Evolutionary conservation across 2,329 filamentous ascomycete genomes (phyloP).

Genomic region (Fusarium setosum): DNA sequence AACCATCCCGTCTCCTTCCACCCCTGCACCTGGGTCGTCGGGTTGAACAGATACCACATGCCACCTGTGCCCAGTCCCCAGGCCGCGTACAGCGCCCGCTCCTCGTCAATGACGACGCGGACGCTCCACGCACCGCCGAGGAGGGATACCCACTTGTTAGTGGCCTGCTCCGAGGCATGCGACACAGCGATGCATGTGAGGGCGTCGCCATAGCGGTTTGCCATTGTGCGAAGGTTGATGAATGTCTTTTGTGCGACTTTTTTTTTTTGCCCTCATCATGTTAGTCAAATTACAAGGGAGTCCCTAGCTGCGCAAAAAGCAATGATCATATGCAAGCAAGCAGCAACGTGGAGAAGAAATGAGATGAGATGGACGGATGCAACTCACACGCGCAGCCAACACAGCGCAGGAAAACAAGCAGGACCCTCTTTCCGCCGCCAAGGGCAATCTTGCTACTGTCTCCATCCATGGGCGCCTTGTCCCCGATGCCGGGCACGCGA

Average conservation of each 20-base stretch:
- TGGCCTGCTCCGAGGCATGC: conserved; percentile 67
- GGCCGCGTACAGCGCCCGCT: conserved; percentile 66
- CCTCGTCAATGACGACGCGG: conserved; percentile 66
- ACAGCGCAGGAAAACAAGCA: conserved; percentile 65
- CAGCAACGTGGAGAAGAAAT: conserved; percentile 1
- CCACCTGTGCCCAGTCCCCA: conserved; percentile 67
- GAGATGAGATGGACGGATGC: not conserved
- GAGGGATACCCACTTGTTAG: conserved; percentile 66
- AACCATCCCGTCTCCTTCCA: conserved; percentile 68
- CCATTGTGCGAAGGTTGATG: conserved; percentile 64
- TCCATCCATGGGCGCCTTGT: conserved; percentile 60
- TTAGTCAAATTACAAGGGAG: conserved; percentile 4
- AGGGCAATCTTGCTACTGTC: conserved; percentile 57
- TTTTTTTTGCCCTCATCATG: conserved; percentile 32
- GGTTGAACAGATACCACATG: conserved; percentile 65
- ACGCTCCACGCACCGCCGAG: conserved; percentile 69
- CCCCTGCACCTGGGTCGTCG: conserved; percentile 61
- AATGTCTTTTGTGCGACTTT: conserved; percentile 68
- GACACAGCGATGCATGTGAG: conserved; percentile 69
- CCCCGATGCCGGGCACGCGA: conserved; percentile 59
- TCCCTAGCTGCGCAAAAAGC: too few relatives aligned
- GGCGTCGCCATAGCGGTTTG: conserved; percentile 60
- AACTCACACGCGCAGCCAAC: conserved; percentile 67
- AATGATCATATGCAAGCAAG: too few relatives aligned
- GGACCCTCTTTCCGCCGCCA: conserved; percentile 55